These are phyloP conservation scores for Eucalyptus cladocalyx DNA, from an alignment of 345 rosid genomes.

Conservation along the genomic window DNA sequence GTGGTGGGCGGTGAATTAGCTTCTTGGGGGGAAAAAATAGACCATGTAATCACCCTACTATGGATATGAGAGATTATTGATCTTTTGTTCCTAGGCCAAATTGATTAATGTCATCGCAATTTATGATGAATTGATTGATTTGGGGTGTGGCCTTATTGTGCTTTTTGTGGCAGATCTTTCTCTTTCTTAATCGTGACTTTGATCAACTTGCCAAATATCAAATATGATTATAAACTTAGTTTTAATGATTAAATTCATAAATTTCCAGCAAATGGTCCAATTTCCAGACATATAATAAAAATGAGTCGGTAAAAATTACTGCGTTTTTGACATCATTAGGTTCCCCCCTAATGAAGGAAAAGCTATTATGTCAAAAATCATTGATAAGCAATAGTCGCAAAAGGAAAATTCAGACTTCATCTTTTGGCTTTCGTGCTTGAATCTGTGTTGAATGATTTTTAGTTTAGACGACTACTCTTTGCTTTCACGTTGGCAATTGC, in stretches of 20 bases:
- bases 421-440: background rate
- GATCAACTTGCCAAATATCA: background rate
- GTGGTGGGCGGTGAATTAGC: too few species aligned
- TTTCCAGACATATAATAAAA: background rate
- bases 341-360: background rate
- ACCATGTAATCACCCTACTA: too few species aligned
- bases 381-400: background rate
- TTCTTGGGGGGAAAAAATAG: too few species aligned
- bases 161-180: background rate
- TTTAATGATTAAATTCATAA: background rate
- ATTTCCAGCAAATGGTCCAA: background rate
- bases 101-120: background rate
- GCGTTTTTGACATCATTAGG: background rate
- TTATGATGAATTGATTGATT: background rate
- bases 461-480: background rate
- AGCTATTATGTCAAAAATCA: background rate
- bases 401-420: background rate
- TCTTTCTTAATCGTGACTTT: background rate
- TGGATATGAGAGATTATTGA: too few species aligned
- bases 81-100: background rate
- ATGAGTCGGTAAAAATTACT: background rate
- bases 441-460: background rate
- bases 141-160: background rate
- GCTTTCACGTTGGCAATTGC: background rate
- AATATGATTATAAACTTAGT: background rate